Conservation (phyloP, 2,329 filamentous ascomycete species). For the Drechslerella dactyloides region DNA sequence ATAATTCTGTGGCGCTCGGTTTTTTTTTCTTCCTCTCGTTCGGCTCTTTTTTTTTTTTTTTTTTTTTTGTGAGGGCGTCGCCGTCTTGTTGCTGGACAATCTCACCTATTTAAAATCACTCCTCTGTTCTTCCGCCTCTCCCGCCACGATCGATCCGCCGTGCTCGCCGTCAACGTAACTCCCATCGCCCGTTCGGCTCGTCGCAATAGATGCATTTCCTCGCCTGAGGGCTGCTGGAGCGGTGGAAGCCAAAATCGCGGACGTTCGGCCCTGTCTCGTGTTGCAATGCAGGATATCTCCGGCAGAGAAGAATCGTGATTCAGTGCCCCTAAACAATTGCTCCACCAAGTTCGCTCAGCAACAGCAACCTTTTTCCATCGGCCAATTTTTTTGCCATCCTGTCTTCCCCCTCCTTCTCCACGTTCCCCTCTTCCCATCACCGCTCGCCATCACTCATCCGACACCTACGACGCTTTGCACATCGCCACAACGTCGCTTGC, state of each 20-base stretch:
- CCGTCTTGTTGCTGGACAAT: slow-evolving; percentile 30
- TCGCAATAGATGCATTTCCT: slow-evolving; percentile 23
- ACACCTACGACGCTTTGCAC: neutral
- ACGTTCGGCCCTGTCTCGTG: slow-evolving; percentile 23
- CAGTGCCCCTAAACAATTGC: slow-evolving; percentile 34
- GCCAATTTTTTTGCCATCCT: slow-evolving; percentile 2
- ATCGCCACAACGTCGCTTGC: neutral
- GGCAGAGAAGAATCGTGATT: slow-evolving; percentile 33
- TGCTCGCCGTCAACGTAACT: slow-evolving; percentile 19
- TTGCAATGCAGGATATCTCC: slow-evolving; percentile 48
- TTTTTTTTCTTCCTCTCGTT: slow-evolving; percentile 16
- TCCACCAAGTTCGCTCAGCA: slow-evolving; percentile 6
- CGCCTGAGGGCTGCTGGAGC: slow-evolving; percentile 22
- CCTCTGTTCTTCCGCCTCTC: slow-evolving; percentile 16
- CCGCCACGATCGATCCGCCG: slow-evolving; percentile 11
- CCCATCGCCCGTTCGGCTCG: slow-evolving; percentile 1
- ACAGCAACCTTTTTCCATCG: slow-evolving; percentile 7
- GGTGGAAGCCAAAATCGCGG: slow-evolving; percentile 34
- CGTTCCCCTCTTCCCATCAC: neutral
- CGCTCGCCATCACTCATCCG: neutral
- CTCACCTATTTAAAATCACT: slow-evolving; percentile 37
- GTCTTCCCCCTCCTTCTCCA: neutral
- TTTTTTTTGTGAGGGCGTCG: slow-evolving; percentile 49
- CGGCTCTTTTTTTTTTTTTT: slow-evolving; percentile 31
- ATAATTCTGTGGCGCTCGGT: slow-evolving; percentile 31